Evolutionary conservation across 371 early-diverging fungal species (phyloP).

Genomic region (Actinomortierella wolfii): DNA sequence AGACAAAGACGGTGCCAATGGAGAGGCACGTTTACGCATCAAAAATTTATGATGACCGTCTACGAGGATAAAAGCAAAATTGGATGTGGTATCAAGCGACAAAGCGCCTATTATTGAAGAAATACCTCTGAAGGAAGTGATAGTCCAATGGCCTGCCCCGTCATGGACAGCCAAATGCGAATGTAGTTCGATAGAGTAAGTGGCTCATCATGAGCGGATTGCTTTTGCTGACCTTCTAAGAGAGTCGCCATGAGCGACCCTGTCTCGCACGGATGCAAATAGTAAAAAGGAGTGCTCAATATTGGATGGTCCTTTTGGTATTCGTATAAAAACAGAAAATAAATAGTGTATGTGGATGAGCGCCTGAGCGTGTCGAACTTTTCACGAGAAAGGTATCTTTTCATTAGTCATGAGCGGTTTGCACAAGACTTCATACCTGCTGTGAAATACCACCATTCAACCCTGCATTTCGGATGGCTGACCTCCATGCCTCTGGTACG

Average conservation of each 20-base stretch:
- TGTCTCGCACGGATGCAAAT: slow-evolving; percentile 79
- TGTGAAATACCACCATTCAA: slow-evolving; percentile 48
- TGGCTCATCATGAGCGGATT: neutral
- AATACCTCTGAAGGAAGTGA: slow-evolving; percentile 9
- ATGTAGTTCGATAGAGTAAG: slow-evolving; percentile 21
- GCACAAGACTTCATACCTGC: slow-evolving; percentile 16
- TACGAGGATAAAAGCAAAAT: neutral
- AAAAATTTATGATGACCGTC: too few species aligned
- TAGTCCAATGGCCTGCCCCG: slow-evolving; percentile 38
- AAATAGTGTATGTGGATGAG: neutral
- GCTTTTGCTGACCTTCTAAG: slow-evolving; percentile 2
- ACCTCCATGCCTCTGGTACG: slow-evolving; percentile 47
- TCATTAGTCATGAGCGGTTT: slow-evolving; percentile 11
- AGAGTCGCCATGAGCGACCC: slow-evolving; percentile 59
- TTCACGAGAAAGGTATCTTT: neutral
- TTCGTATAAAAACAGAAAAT: slow-evolving; percentile 7
- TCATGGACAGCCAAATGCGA: slow-evolving; percentile 33
- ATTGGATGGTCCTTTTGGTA: slow-evolving; percentile 68
- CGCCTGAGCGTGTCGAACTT: neutral
- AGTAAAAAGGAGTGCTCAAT: slow-evolving; percentile 61
- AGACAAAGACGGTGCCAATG: too few species aligned
- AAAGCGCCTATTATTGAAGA: too few species aligned
- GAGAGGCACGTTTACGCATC: too few species aligned
- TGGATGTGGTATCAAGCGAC: neutral
- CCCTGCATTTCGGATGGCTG: slow-evolving; percentile 32